A percentile compares a stretch with the other conserved stretches of the same genome.
These are phyloP conservation scores for Panaeolus cyanescens DNA, from an alignment of 768 basidiomycete genomes.

Conservation along the genomic window DNA sequence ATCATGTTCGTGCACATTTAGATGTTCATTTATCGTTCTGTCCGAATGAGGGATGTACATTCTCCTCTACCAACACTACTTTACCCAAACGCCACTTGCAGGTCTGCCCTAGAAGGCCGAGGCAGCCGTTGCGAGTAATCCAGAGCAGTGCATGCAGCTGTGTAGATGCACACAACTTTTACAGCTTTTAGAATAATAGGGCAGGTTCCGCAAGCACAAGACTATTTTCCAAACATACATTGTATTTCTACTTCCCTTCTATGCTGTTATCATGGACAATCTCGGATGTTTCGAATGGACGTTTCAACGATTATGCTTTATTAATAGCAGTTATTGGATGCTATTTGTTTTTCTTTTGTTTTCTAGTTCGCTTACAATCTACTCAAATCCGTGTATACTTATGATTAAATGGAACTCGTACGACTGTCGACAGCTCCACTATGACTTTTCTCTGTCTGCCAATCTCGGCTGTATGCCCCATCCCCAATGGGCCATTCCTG, in stretches of 20 bases:
- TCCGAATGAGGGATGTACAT: not conserved
- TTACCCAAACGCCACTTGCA: not conserved
- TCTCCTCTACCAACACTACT: not conserved
- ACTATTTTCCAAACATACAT: not conserved
- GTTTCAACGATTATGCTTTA: not conserved
- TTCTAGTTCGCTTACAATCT: too few species aligned
- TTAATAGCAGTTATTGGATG: too few species aligned
- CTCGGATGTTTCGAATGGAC: not conserved
- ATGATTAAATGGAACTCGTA: too few species aligned
- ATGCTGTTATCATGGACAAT: not conserved
- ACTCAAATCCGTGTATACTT: too few species aligned
- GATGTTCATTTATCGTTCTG: not conserved
- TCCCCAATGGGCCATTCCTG: too few species aligned
- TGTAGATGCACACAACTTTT: not conserved
- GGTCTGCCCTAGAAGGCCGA: not conserved
- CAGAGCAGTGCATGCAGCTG: not conserved
- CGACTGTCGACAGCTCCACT: too few species aligned
- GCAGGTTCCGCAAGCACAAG: not conserved
- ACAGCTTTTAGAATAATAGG: not conserved
- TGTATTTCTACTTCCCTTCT: not conserved
- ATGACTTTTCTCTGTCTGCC: too few species aligned
- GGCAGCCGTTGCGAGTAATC: not conserved
- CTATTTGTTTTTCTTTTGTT: too few species aligned
- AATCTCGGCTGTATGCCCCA: too few species aligned
- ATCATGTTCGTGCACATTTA: not conserved